Percentiles rank a stretch among this genome's conserved stretches.
Conservation (phyloP, 768 basidiomycete genomes). For the Auriscalpium orientale region DNA sequence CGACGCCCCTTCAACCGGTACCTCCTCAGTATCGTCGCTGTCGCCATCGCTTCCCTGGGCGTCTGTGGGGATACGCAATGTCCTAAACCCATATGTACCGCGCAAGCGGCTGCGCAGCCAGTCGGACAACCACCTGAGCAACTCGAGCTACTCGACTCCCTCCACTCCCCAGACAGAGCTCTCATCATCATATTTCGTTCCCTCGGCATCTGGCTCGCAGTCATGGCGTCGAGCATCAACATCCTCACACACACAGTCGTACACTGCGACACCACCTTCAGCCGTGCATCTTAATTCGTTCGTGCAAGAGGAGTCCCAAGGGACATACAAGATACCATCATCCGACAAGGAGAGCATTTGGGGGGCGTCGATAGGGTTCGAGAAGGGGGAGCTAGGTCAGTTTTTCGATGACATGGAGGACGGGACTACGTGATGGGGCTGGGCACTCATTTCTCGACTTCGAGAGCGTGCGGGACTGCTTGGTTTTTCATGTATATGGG, state of each 20-base stretch:
- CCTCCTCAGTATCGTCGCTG: conserved; percentile 3
- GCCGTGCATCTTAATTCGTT: background rate
- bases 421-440: background rate
- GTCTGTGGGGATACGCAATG: background rate
- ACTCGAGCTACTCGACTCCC: conserved; percentile 10
- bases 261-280: conserved; percentile 3
- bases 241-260: conserved; percentile 3
- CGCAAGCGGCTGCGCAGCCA: conserved; percentile 9
- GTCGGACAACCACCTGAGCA: conserved; percentile 3
- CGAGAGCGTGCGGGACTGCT: no score
- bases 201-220: background rate
- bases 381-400: conserved; percentile 65
- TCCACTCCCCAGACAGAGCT: conserved; percentile 9
- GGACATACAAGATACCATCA: conserved; percentile 30
- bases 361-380: conserved; percentile 69
- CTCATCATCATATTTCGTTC: conserved; percentile 5
- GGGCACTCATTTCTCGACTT: no score
- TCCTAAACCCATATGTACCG: conserved; percentile 6
- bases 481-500: no score
- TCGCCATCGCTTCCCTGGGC: conserved; percentile 10
- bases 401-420: conserved; percentile 41
- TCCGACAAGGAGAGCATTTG: conserved; percentile 63
- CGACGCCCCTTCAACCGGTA: background rate
- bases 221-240: background rate
- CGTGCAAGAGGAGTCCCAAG: background rate